Base-by-base conservation (phyloP, 106 monocot genomes). In the Dendrobium huoshanense region DNA sequence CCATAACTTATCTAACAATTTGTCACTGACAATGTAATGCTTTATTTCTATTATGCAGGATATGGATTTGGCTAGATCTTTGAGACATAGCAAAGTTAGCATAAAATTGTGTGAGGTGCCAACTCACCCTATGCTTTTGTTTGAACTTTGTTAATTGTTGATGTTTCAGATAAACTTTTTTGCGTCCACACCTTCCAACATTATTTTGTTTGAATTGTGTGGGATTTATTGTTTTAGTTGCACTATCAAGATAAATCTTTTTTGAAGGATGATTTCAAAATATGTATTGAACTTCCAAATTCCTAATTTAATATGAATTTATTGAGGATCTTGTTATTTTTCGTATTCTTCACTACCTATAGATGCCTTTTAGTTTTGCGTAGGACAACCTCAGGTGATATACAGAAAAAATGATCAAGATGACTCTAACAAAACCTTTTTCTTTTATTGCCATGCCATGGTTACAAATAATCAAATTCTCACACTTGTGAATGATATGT, bases 91-190 rank as follows among this genome's bases (percentile, higher is more conserved):
- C 84, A 95, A 95, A 87, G 87, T 91, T 73, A 93, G 85, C 89
- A 93, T 99, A 55, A 95, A 89, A 82, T 80, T 99, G 67, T 99
- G 98, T 85, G 84, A 99, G 98, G 98, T 99, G 58, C 58, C 8
- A 33, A 1, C 58, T 75, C 16, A 16, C 10, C 10, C 55, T 56
- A 58, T n/a, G 64, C 41, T 56, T 86, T 64, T 48, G 20, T 77
- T 77, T 47, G 45, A 54, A 74, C 8, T 77, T 70, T 78, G 49
- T 59, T 41, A 22, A 18, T 75, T 55, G 55, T 55, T 81, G 80
- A 80, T 73, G 33, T 41, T 45, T 76, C 22, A n/a, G 47, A 45
- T 76, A 45, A 22, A 70, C 4, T 37, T 37, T 29, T 15, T 70
- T 70, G 37, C 37, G 64, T 37, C 70, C 37, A 33, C 16, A 33